Conservation (phyloP, 2,329 filamentous ascomycete genomes). For the Phaeosphaeriaceae sp. region DNA sequence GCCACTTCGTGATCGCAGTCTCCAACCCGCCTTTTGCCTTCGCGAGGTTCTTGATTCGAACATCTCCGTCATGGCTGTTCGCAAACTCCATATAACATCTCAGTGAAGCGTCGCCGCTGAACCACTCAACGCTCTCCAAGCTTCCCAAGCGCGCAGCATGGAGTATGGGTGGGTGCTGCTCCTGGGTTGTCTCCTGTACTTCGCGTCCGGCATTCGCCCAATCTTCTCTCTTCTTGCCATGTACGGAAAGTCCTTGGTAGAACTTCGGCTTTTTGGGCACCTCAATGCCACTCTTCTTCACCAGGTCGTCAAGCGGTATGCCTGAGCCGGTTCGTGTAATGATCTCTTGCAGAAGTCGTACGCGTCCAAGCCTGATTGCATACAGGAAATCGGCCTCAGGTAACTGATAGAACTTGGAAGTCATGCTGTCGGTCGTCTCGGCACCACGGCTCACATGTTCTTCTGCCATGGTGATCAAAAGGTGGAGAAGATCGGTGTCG, state of each 20-base stretch:
- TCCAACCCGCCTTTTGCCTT: constrained; percentile 70
- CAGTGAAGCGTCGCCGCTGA: constrained; percentile 74
- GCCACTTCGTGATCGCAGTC: constrained; percentile 68
- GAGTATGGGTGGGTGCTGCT: constrained; percentile 64
- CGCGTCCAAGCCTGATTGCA: constrained; percentile 58
- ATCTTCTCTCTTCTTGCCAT: constrained; percentile 75
- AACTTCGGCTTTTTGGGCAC: constrained; percentile 71
- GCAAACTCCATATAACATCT: constrained; percentile 75
- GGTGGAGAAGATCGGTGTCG: constrained; percentile 23
- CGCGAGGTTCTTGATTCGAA: constrained; percentile 68
- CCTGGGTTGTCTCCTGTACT: constrained; percentile 8
- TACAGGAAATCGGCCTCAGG: constrained; percentile 21
- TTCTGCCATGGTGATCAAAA: constrained; percentile 23
- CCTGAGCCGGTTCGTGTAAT: constrained; percentile 73
- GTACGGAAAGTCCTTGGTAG: constrained; percentile 73
- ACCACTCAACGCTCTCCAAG: constrained; percentile 78
- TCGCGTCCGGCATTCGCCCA: constrained; percentile 62
- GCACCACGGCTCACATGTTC: constrained; percentile 16
- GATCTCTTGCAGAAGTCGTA: constrained; percentile 67
- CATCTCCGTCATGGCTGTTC: constrained; percentile 67
- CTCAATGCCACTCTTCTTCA: constrained; percentile 71
- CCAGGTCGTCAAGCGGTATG: constrained; percentile 72
- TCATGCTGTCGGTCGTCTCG: constrained; percentile 22
- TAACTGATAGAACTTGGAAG: constrained; percentile 22
- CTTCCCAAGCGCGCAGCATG: constrained; percentile 65